A percentile compares a stretch with the other conserved stretches of the same genome.
phyloP scores from a whole-genome alignment of 768 basidiomycete species.

The Pleurotus tuber-regium region DNA sequence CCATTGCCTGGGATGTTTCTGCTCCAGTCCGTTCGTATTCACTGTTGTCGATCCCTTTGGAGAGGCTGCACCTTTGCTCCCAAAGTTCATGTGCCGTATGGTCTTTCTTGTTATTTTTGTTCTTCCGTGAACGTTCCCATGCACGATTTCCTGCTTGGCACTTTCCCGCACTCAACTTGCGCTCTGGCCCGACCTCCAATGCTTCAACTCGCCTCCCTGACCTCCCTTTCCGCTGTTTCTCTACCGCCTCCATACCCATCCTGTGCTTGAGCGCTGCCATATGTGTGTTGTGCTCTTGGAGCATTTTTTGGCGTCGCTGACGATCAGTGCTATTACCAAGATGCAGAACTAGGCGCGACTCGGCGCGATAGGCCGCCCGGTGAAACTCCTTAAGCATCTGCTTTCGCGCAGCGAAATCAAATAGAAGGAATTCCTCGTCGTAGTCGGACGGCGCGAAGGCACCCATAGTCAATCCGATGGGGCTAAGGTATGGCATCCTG shows the following conservation, averaged over 20 bases:
- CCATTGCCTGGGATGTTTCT: too few relatives aligned
- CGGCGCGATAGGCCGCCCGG: conserved; percentile 1
- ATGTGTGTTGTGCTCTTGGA: not conserved
- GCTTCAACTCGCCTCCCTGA: not conserved
- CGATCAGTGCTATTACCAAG: not conserved
- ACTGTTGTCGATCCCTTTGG: too few relatives aligned
- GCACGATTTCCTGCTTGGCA: too few relatives aligned
- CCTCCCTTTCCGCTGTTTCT: not conserved
- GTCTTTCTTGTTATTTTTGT: too few relatives aligned
- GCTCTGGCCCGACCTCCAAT: too few relatives aligned
- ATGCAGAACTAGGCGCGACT: not conserved
- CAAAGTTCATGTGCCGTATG: too few relatives aligned
- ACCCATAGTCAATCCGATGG: not conserved
- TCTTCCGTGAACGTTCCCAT: too few relatives aligned
- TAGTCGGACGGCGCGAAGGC: not conserved
- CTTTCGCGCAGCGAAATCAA: not conserved
- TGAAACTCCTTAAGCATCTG: conserved; percentile 5
- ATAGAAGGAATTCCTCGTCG: not conserved
- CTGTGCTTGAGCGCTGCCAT: not conserved
- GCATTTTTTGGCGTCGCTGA: not conserved
- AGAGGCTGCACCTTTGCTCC: too few relatives aligned
- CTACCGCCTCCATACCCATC: not conserved
- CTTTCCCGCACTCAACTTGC: too few relatives aligned
- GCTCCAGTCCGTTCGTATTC: too few relatives aligned
- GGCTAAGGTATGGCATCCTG: not conserved